A percentile compares a stretch with the other conserved stretches of the same genome.
Evolutionary conservation across 2,329 filamentous ascomycete species (phyloP).

Genomic region (Dactylellina cionopaga): DNA sequence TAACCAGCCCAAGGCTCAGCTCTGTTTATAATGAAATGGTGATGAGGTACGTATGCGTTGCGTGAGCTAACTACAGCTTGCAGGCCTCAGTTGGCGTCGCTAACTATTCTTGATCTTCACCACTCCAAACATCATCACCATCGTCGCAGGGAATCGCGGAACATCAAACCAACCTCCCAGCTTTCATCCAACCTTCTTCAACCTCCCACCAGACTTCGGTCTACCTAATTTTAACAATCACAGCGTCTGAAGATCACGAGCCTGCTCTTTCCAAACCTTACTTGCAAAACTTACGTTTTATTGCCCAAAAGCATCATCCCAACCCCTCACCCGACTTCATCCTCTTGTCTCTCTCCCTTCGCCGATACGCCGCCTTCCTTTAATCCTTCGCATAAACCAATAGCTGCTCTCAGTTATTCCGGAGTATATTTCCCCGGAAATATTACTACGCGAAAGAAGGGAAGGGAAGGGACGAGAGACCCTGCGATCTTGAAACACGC

Average conservation of each 20-base stretch:
- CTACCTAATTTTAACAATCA: not conserved
- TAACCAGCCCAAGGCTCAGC: not conserved
- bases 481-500: conserved; percentile 26
- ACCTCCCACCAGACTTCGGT: not conserved
- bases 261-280: too few species aligned
- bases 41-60: too few species aligned
- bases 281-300: conserved; percentile 31
- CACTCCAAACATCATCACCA: conserved; percentile 6
- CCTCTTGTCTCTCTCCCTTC: not conserved
- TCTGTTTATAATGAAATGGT: too few species aligned
- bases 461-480: not conserved
- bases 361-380: not conserved
- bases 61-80: too few species aligned
- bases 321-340: conserved; percentile 25
- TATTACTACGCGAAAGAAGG: conserved; percentile 40
- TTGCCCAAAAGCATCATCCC: conserved; percentile 34
- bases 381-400: conserved; percentile 1
- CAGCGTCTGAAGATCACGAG: too few species aligned
- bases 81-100: too few species aligned
- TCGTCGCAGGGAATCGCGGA: conserved; percentile 19
- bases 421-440: conserved; percentile 38
- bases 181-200: not conserved
- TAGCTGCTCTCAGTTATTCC: conserved; percentile 11
- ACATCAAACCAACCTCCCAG: conserved; percentile 14
- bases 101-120: not conserved